These are phyloP conservation scores for Allium sativum DNA, from an alignment of 106 monocot genomes.

Conservation along the genomic window DNA sequence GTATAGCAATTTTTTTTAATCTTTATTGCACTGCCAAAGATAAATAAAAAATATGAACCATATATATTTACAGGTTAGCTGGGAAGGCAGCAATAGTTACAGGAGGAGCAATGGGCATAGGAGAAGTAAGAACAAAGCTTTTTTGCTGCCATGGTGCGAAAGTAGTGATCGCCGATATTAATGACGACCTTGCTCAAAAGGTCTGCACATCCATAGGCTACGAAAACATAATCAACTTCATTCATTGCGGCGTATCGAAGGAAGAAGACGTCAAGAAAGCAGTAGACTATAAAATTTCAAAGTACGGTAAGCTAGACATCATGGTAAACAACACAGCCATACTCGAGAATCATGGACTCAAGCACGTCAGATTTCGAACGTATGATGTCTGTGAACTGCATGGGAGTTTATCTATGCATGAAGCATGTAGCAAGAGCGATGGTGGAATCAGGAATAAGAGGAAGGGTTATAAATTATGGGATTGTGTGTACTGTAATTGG, in stretches of 20 bases:
- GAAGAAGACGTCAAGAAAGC: constrained; percentile 9
- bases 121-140: constrained; percentile 32
- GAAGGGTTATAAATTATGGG: constrained; percentile 8
- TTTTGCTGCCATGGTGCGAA: constrained; percentile 33
- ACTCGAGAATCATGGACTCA: constrained; percentile 6
- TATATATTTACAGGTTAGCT: constrained; percentile 24
- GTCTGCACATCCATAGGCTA: constrained; percentile 14
- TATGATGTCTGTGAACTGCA: constrained; percentile 6
- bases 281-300: neutral
- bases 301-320: constrained; percentile 19
- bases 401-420: constrained; percentile 9
- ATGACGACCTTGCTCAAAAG: constrained; percentile 11
- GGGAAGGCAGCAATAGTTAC: constrained; percentile 56
- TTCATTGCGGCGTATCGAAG: constrained; percentile 16
- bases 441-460: neutral
- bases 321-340: constrained; percentile 20
- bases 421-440: constrained; percentile 16
- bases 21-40: no score
- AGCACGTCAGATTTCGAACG: constrained; percentile 3
- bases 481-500: constrained; percentile 6
- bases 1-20: no score
- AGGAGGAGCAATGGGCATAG: constrained; percentile 52
- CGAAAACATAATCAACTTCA: neutral
- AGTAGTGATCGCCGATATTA: constrained; percentile 31
- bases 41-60: no score